A percentile compares a stretch with the other conserved stretches of the same genome.
Evolutionary conservation across 2,329 filamentous ascomycete species (phyloP).

Genomic region (Exophiala spinifera): DNA sequence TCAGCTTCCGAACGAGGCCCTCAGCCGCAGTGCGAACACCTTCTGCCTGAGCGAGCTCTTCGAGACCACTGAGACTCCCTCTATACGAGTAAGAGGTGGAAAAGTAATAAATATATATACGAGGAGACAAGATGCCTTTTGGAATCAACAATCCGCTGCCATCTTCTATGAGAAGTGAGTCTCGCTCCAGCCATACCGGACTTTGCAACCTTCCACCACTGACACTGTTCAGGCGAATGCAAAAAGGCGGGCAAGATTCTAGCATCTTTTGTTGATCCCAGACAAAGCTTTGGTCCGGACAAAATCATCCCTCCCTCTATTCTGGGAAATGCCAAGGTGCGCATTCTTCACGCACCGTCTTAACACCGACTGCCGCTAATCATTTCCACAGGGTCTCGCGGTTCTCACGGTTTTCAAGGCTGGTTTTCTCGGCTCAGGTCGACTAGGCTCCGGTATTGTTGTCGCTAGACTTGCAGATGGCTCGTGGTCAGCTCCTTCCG

Average conservation of each 20-base stretch:
- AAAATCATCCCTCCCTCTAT: constrained; percentile 93
- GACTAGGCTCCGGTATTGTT: constrained; percentile 50
- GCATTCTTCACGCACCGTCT: neutral
- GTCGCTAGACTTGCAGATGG: constrained; percentile 49
- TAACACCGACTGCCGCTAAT: constrained; percentile 9
- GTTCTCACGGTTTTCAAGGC: constrained; percentile 50
- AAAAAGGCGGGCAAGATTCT: constrained; percentile 96
- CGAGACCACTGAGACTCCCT: neutral
- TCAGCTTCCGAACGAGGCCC: constrained; percentile 12
- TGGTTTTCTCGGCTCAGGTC: constrained; percentile 50
- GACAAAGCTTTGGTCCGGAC: constrained; percentile 89
- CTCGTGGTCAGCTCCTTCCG: constrained; percentile 50
- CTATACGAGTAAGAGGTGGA: neutral
- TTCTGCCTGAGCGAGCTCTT: neutral
- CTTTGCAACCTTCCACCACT: constrained; percentile 33
- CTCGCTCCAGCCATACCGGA: constrained; percentile 17
- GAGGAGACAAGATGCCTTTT: constrained; percentile 23
- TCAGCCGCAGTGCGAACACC: constrained; percentile 2
- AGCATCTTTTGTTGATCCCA: constrained; percentile 88
- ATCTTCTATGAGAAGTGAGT: constrained; percentile 48
- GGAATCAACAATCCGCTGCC: constrained; percentile 39
- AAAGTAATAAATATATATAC: too few species aligned
- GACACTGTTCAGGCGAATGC: constrained; percentile 71
- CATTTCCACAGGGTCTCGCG: constrained; percentile 42
- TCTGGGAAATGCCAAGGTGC: constrained; percentile 84